Evolutionary conservation across 129 eudicot species (phyloP), one percentile per base, ranked within the genome.

Genomic region (Erigeron canadensis): DNA sequence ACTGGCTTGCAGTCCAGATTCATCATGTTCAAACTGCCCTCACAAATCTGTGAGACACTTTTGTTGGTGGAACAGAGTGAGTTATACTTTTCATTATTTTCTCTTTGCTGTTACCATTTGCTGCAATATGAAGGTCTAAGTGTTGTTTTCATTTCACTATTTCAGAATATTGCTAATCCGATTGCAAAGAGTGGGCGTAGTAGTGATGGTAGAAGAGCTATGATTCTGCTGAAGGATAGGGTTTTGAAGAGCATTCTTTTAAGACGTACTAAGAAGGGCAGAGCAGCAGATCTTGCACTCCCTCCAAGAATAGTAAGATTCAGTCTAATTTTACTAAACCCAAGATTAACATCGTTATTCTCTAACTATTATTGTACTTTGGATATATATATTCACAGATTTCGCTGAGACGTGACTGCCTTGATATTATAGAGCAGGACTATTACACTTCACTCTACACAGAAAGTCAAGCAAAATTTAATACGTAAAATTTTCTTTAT

Each of bases 31-130:
- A 64, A 42, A 72, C 51, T 95, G 99, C 73, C 80, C 79, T 55
- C 99, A 95, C 79, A 88, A 80, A 77, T 75, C 85, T 79, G 88
- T 84, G 48, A 82, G 96, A 61, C 99, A 95, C 82, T 95, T 95
- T 42, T 95, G 99, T 81, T 95, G 97, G 99, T 95, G 99, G 99
- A 95, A 90, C 74, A 95, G 50, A 78, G 96, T 93, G 66, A 81
- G 91, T 73, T 56, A 28, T 54, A 43, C 56, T 22, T 34, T 50
- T 23, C 8, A 45, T 13, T 40, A 34, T 15, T 34, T 10, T 67
- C 46, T 16, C 34, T 10, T 78, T 70, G 40, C 58, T 59, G 47
- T 44, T 44, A 45, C 17, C 12, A n/a, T 7, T 75, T 67, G 45
- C 61, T 82, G 75, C 19, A 42, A 66, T 61, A 6, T 54, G 42